These are phyloP conservation scores for Ustilago shanxiensis DNA, from an alignment of 1,284 basidiomycete genomes.

Conservation along the genomic window DNA sequence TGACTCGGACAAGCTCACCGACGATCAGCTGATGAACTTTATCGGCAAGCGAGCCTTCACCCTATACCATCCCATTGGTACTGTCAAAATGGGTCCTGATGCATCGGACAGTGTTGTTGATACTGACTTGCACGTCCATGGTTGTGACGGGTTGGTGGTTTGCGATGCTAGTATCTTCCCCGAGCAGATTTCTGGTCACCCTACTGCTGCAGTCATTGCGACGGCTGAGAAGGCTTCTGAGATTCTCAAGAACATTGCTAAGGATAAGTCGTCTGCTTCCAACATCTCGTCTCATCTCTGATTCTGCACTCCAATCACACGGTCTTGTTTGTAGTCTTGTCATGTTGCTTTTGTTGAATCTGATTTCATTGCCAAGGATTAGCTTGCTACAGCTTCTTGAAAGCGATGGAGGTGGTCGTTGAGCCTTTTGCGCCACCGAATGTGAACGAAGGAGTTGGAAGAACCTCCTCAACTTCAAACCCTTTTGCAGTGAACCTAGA, in stretches of 20 bases:
- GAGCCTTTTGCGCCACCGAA: slow-evolving; percentile 62
- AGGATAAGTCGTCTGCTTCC: slow-evolving; percentile 19
- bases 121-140: slow-evolving; percentile 47
- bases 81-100: slow-evolving; percentile 60
- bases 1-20: slow-evolving; percentile 58
- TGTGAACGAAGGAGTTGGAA: slow-evolving; percentile 61
- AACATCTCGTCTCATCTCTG: slow-evolving; percentile 38
- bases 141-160: slow-evolving; percentile 51
- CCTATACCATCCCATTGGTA: slow-evolving; percentile 76
- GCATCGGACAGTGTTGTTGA: slow-evolving; percentile 48
- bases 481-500: slow-evolving; percentile 73
- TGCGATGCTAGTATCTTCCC: slow-evolving; percentile 63
- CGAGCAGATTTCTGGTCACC: slow-evolving; percentile 58
- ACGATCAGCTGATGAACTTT: slow-evolving; percentile 61
- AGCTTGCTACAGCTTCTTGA: slow-evolving; percentile 18
- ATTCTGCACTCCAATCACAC: not conserved
- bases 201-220: slow-evolving; percentile 53
- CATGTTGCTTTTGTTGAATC: not conserved
- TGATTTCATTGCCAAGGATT: slow-evolving; percentile 5
- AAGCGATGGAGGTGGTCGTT: slow-evolving; percentile 58
- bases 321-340: not conserved
- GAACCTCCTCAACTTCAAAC: slow-evolving; percentile 55
- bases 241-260: slow-evolving; percentile 30
- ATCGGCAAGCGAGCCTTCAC: slow-evolving; percentile 75
- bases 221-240: slow-evolving; percentile 54